Conservation (phyloP, 2,329 filamentous ascomycete genomes). For the Plenodomus tracheiphilus region DNA sequence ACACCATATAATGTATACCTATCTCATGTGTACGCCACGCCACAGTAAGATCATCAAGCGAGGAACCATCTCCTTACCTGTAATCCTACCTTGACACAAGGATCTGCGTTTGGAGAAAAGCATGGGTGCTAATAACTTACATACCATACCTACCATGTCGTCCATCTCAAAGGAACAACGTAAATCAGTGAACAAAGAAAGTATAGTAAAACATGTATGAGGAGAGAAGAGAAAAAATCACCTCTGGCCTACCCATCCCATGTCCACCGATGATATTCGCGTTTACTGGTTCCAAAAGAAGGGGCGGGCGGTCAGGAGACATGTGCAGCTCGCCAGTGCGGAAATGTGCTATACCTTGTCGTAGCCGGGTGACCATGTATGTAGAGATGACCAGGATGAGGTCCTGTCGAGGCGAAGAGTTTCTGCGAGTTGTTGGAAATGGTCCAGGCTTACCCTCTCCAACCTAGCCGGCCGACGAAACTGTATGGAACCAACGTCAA, state of each 20-base stretch:
- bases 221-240: slow-evolving; percentile 20
- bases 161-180: too few relatives aligned
- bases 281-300: background rate
- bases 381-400: too few relatives aligned
- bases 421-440: background rate
- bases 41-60: slow-evolving; percentile 36
- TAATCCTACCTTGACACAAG: slow-evolving; percentile 30
- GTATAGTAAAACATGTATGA: slow-evolving; percentile 23
- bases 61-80: slow-evolving; percentile 32
- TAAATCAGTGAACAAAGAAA: slow-evolving; percentile 8
- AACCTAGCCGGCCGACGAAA: background rate
- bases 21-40: too few relatives aligned
- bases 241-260: slow-evolving; percentile 36
- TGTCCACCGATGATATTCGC: too few relatives aligned
- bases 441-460: slow-evolving; percentile 30
- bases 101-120: background rate
- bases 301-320: background rate
- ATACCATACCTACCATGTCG: slow-evolving; percentile 34
- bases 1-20: too few relatives aligned
- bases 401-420: background rate
- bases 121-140: slow-evolving; percentile 24
- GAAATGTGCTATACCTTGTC: too few relatives aligned
- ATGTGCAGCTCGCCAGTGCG: background rate
- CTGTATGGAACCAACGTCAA: slow-evolving; percentile 18
- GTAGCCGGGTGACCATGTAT: too few relatives aligned